Conservation (phyloP, 139 green algal species). For the Chara braunii region DNA sequence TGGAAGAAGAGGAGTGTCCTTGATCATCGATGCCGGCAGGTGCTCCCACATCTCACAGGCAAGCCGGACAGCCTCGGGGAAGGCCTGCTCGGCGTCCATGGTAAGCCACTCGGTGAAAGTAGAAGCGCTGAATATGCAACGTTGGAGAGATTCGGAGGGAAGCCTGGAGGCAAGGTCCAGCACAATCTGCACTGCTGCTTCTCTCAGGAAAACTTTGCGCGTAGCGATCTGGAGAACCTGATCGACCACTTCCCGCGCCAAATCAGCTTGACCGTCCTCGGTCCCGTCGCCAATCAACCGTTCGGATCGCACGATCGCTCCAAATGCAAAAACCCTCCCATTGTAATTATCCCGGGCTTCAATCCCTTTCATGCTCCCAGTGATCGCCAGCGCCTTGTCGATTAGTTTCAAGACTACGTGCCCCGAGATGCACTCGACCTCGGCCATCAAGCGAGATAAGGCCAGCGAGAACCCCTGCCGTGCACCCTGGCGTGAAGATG, state of each 20-base stretch:
- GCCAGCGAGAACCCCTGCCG: slow-evolving; percentile 10
- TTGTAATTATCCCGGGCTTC: neutral
- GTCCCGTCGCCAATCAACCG: neutral
- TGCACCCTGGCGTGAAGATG: slow-evolving; percentile 7
- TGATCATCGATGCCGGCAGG: neutral
- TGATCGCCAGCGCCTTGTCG: neutral
- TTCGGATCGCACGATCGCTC: slow-evolving; percentile 6
- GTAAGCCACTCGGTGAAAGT: neutral
- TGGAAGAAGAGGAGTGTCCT: neutral
- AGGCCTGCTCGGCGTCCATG: neutral
- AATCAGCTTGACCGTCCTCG: neutral
- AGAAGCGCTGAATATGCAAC: slow-evolving; percentile 2
- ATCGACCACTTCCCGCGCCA: neutral
- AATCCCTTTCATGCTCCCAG: neutral
- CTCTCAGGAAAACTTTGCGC: slow-evolving; percentile 6
- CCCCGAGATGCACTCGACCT: neutral
- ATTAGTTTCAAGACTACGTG: neutral
- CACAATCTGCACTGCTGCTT: slow-evolving; percentile 3
- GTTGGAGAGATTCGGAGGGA: slow-evolving; percentile 7
- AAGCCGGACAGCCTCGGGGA: slow-evolving; percentile 11
- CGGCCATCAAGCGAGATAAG: neutral
- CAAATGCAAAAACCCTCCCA: slow-evolving; percentile 16
- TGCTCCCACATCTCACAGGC: slow-evolving; percentile 7
- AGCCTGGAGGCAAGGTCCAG: slow-evolving; percentile 11
- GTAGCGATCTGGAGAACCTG: neutral